Evolutionary conservation across 208 protist species (phyloP).

Genomic region (Vickermania ingenoplastis): DNA sequence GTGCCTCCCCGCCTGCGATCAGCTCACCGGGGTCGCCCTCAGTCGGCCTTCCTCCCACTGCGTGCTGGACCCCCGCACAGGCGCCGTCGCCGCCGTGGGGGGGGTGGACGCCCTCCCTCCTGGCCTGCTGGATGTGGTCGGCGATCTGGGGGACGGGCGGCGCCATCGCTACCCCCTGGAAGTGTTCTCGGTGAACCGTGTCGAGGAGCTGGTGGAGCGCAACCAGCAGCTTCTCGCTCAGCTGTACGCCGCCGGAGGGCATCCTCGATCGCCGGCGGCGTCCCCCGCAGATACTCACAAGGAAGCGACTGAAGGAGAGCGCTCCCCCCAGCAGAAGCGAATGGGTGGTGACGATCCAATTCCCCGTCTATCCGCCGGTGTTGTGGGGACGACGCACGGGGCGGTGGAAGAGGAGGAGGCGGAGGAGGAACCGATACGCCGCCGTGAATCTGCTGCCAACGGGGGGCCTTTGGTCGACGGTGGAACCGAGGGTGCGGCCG

Average conservation of each 20-base stretch:
- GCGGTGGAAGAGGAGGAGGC: too few species aligned
- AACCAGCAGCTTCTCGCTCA: constrained; percentile 73
- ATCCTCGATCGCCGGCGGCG: constrained; percentile 8
- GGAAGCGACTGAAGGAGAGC: neutral
- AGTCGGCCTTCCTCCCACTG: constrained; percentile 34
- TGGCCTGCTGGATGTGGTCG: neutral
- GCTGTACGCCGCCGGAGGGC: constrained; percentile 45
- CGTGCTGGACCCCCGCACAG: constrained; percentile 13
- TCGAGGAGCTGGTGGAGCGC: constrained; percentile 50
- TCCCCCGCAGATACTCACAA: neutral
- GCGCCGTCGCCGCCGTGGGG: constrained; percentile 5
- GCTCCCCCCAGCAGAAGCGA: neutral
- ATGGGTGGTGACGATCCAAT: neutral
- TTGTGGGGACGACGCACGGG: too few species aligned
- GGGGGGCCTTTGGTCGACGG: too few species aligned
- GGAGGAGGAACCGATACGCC: too few species aligned
- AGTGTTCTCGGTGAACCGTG: constrained; percentile 54
- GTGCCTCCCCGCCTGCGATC: constrained; percentile 32
- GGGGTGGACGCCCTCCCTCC: neutral
- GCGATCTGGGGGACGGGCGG: constrained; percentile 27
- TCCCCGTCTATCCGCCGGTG: too few species aligned
- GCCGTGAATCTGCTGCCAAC: too few species aligned
- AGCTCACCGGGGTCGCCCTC: constrained; percentile 51
- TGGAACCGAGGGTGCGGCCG: too few species aligned
- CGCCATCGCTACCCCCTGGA: constrained; percentile 14